Conservation (phyloP, 768 basidiomycete species). For the Leccinum subgranulosum region DNA sequence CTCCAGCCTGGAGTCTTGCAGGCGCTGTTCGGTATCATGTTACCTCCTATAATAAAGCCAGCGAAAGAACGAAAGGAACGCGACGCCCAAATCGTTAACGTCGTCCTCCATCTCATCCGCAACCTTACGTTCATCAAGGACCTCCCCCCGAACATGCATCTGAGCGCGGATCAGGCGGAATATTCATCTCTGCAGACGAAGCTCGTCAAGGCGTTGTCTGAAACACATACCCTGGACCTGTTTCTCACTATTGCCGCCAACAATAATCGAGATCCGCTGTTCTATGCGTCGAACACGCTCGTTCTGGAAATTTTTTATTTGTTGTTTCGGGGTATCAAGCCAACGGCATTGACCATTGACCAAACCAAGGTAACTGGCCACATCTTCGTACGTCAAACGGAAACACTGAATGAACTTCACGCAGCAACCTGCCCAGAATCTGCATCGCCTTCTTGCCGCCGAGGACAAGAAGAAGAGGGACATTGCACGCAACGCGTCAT, state of each 20-base stretch:
- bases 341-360: slow-evolving; percentile 53
- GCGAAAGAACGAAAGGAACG: slow-evolving; percentile 67
- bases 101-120: slow-evolving; percentile 84
- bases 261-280: slow-evolving; percentile 67
- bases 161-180: slow-evolving; percentile 77
- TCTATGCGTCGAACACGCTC: slow-evolving; percentile 84
- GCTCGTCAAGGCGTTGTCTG: slow-evolving; percentile 66
- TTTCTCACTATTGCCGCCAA: slow-evolving; percentile 86
- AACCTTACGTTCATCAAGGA: slow-evolving; percentile 96
- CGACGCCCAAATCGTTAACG: slow-evolving; percentile 83
- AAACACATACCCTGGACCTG: slow-evolving; percentile 71
- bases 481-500: slow-evolving; percentile 52
- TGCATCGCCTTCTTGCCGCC: slow-evolving; percentile 71
- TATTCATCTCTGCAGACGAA: slow-evolving; percentile 74
- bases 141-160: slow-evolving; percentile 63
- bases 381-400: slow-evolving; percentile 3
- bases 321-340: slow-evolving; percentile 76
- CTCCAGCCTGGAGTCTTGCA: slow-evolving; percentile 66
- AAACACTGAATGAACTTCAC: slow-evolving; percentile 10
- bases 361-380: slow-evolving; percentile 54
- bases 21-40: slow-evolving; percentile 68
- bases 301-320: slow-evolving; percentile 93
- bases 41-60: slow-evolving; percentile 75
- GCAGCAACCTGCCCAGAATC: slow-evolving; percentile 64
- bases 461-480: slow-evolving; percentile 68